Base-by-base conservation (phyloP, 768 basidiomycete species). In the Phaeolepiota aurea region DNA sequence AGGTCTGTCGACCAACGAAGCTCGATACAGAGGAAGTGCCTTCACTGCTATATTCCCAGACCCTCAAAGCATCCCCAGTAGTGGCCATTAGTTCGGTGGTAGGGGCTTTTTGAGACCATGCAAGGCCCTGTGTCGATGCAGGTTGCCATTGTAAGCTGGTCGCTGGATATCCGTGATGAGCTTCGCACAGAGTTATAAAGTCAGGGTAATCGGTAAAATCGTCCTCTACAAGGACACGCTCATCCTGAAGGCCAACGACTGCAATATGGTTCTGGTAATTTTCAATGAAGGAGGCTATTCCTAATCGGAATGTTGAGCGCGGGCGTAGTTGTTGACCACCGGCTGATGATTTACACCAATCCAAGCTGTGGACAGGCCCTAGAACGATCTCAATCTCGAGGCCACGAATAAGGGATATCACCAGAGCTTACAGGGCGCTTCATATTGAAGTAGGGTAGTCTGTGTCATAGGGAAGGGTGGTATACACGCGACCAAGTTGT, bases 141-240 rank as follows among this genome's bases (percentile, higher is more conserved):
- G 96, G 96, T 49, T 96, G 91, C 87, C 92, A 98, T 53, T 86
- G 90, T 36, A 97, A 62, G 58, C 80, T 85, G 11, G 92, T 97
- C 7, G 90, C 88, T 13, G 96, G 96, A 64, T 94, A 97, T 33
- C 87, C 84, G 48, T 96, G 87, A 47, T 79, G 74, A 1, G 82
- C 78, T 49, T 87, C 81, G 44, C 88, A 90, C 15, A 93, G 74
- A 3, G 83, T 82, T 30, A 82, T 79, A 56, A 94, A 96, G 64
- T 93, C 87, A 5, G 84, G 75, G 54, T 88, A 87, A 55, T 85
- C 79, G 28, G 76, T 77, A 53, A 77, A 85, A 54, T 89, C 83
- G 49, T 89, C 86, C 50, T 88, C 86, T 3, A 86, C 83, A 10
- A 91, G 72, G n/a, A 87, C 83, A 19, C 85, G 78, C 52, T 93